A percentile compares a stretch with the other conserved stretches of the same genome.
Conservation (phyloP, 176 grass and related monocot species). For the Saccharum officinarum region DNA sequence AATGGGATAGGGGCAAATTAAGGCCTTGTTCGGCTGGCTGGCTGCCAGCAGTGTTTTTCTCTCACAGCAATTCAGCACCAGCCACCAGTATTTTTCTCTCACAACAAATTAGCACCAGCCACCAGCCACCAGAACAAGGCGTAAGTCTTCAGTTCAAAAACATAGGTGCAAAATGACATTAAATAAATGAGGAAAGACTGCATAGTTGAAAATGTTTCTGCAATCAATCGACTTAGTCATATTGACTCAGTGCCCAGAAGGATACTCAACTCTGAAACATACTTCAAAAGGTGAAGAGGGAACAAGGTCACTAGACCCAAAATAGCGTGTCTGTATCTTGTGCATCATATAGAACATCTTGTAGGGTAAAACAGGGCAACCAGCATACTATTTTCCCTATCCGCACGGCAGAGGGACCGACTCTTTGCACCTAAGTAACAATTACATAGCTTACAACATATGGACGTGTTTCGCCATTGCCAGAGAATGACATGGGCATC, state of each 20-base stretch:
- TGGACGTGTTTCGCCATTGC: slow-evolving; percentile 8
- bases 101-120: too few species aligned
- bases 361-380: slow-evolving; percentile 41
- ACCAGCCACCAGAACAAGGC: too few species aligned
- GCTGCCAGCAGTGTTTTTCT: too few species aligned
- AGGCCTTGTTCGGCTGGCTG: too few species aligned
- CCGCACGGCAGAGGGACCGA: slow-evolving; percentile 11
- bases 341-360: slow-evolving; percentile 55
- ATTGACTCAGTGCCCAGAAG: background rate
- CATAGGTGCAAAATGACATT: background rate
- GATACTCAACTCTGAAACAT: slow-evolving; percentile 13
- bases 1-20: too few species aligned
- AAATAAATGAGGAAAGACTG: background rate
- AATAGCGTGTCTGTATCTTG: slow-evolving; percentile 37
- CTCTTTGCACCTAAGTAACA: slow-evolving; percentile 57
- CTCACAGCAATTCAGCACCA: too few species aligned
- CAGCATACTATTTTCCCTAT: slow-evolving; percentile 37
- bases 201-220: background rate
- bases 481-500: slow-evolving; percentile 17
- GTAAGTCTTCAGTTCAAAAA: background rate
- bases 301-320: slow-evolving; percentile 30
- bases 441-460: slow-evolving; percentile 53
- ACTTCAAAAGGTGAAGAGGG: slow-evolving; percentile 20
- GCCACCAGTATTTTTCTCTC: too few species aligned
- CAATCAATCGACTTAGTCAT: background rate